phyloP scores from a whole-genome alignment of 805 yeast species.

The Naumovozyma baii region DNA sequence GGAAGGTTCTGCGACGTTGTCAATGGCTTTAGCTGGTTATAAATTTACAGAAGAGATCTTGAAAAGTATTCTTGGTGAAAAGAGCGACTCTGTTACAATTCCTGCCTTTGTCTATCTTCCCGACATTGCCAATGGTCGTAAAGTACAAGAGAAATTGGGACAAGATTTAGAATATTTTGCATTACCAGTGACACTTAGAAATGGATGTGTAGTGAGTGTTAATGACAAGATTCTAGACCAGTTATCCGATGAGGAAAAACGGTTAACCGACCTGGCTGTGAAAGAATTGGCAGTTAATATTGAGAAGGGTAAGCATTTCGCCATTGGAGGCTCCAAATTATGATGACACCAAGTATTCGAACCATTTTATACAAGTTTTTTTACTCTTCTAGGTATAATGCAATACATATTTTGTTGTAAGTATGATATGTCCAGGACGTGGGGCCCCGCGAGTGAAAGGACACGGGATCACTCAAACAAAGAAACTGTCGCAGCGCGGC shows the following conservation, averaged over 20 bases:
- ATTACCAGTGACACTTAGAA: slow-evolving; percentile 47
- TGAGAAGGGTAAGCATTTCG: slow-evolving; percentile 48
- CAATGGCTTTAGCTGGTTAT: slow-evolving; percentile 83
- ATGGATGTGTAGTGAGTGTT: slow-evolving; percentile 45
- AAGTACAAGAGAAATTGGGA: slow-evolving; percentile 33
- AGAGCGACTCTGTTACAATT: slow-evolving; percentile 25
- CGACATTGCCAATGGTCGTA: slow-evolving; percentile 41
- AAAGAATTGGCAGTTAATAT: slow-evolving; percentile 47
- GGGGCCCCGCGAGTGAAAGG: too few relatives aligned
- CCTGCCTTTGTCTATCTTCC: slow-evolving; percentile 48
- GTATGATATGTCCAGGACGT: too few relatives aligned
- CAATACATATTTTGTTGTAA: too few relatives aligned
- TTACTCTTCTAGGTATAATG: too few relatives aligned
- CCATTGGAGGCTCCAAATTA: slow-evolving; percentile 20
- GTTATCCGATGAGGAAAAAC: slow-evolving; percentile 40
- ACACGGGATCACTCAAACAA: too few relatives aligned
- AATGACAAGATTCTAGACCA: slow-evolving; percentile 41
- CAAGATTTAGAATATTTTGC: slow-evolving; percentile 42
- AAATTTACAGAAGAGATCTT: slow-evolving; percentile 61
- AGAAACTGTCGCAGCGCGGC: too few relatives aligned
- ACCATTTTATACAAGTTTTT: too few relatives aligned
- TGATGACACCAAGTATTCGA: too few relatives aligned
- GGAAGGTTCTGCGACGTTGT: slow-evolving; percentile 75
- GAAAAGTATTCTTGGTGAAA: slow-evolving; percentile 26
- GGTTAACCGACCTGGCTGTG: slow-evolving; percentile 43